phyloP scores from a whole-genome alignment of 2,329 filamentous ascomycete species.

The Drechmeria coniospora region DNA sequence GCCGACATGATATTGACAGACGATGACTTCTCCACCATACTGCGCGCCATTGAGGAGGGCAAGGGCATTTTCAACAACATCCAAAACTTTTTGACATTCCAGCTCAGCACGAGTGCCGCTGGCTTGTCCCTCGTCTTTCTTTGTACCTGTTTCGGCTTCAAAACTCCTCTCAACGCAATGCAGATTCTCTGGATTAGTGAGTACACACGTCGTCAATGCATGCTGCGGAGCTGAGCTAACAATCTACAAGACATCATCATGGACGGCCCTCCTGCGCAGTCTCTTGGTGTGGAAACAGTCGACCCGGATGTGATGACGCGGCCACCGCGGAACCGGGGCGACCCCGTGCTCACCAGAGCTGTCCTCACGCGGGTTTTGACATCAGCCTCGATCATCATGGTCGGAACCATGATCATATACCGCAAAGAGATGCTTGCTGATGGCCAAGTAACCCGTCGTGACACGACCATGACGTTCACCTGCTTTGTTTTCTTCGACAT shows the following conservation, averaged over 20 bases:
- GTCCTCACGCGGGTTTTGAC: constrained; percentile 76
- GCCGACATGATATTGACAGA: constrained; percentile 89
- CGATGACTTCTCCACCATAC: constrained; percentile 80
- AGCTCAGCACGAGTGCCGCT: constrained; percentile 91
- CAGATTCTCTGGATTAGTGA: constrained; percentile 99
- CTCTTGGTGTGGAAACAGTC: constrained; percentile 86
- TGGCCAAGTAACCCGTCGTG: constrained; percentile 71
- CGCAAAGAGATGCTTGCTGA: constrained; percentile 79
- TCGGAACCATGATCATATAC: constrained; percentile 84
- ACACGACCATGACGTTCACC: constrained; percentile 98
- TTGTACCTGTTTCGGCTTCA: constrained; percentile 84
- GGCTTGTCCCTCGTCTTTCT: constrained; percentile 81
- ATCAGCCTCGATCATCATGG: constrained; percentile 78
- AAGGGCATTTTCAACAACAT: constrained; percentile 99
- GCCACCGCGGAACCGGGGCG: constrained; percentile 68
- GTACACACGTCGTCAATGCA: constrained; percentile 19
- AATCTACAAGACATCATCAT: constrained; percentile 75
- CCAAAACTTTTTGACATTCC: constrained; percentile 97
- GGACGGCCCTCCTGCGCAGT: constrained; percentile 96
- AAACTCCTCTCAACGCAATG: constrained; percentile 95
- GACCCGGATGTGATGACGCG: constrained; percentile 88
- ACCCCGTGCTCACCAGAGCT: constrained; percentile 75
- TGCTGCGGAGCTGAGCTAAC: not conserved
- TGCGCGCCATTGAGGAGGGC: constrained; percentile 92
- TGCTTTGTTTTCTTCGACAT: constrained; percentile 99